Evolutionary conservation across 2,329 filamentous ascomycete genomes (phyloP).

Genomic region (Xylaria sp.): DNA sequence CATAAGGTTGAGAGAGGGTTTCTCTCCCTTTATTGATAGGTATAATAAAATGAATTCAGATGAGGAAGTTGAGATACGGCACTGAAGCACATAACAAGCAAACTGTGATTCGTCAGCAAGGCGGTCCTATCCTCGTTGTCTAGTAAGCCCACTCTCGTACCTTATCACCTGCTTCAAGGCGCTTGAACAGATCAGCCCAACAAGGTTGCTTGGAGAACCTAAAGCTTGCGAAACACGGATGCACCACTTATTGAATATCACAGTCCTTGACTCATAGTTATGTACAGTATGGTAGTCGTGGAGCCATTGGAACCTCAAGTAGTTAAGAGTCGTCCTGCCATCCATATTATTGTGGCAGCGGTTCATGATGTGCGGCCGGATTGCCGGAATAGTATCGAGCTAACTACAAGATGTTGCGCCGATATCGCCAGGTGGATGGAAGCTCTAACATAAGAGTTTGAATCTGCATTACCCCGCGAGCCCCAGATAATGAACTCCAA

Average conservation of each 20-base stretch:
- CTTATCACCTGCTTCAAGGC: neutral
- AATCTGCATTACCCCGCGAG: constrained; percentile 33
- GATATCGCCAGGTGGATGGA: constrained; percentile 32
- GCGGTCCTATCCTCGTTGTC: neutral
- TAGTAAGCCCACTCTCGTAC: neutral
- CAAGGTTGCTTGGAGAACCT: constrained; percentile 15
- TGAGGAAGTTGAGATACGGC: neutral
- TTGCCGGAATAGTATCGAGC: constrained; percentile 24
- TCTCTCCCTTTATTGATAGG: neutral
- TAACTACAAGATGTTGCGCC: constrained; percentile 21
- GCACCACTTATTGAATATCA: constrained; percentile 8
- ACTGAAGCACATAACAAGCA: neutral
- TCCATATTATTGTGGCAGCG: neutral
- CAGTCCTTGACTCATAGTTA: neutral
- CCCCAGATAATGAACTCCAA: neutral
- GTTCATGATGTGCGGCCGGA: constrained; percentile 23
- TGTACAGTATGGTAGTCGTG: constrained; percentile 15
- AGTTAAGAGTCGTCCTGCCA: neutral
- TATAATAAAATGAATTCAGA: neutral
- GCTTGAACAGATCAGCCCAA: neutral
- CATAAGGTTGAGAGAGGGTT: neutral
- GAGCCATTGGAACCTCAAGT: constrained; percentile 34
- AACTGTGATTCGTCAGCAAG: constrained; percentile 2
- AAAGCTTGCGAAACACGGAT: constrained; percentile 27
- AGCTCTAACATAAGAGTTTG: neutral